Evolutionary conservation across 2,329 filamentous ascomycete genomes (phyloP).

Genomic region (Alternaria gaisen): DNA sequence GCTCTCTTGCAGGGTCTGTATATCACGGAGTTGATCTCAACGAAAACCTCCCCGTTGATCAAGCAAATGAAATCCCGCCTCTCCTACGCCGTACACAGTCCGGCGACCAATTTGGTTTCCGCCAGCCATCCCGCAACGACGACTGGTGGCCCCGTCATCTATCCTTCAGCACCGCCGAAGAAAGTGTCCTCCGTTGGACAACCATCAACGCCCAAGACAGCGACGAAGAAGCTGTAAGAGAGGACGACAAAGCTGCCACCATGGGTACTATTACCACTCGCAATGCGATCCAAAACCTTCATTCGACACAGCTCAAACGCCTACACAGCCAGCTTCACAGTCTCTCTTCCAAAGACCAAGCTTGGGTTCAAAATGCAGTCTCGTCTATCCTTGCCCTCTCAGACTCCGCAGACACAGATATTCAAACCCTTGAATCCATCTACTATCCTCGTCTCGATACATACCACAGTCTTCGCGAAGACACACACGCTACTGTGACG

Average conservation of each 20-base stretch:
- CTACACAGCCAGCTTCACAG: constrained; percentile 69
- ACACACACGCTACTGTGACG: constrained; percentile 72
- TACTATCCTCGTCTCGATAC: constrained; percentile 76
- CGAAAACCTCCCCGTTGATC: constrained; percentile 50
- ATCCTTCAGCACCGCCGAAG: constrained; percentile 78
- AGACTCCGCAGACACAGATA: constrained; percentile 63
- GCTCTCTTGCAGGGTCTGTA: constrained; percentile 67
- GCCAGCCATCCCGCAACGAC: constrained; percentile 58
- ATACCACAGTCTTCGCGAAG: constrained; percentile 72
- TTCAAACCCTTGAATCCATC: constrained; percentile 71
- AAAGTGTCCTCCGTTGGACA: constrained; percentile 73
- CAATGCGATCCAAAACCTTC: constrained; percentile 36
- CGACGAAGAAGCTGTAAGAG: constrained; percentile 29
- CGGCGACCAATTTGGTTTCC: constrained; percentile 49
- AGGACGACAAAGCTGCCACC: not conserved
- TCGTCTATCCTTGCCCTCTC: constrained; percentile 67
- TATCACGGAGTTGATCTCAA: constrained; percentile 67
- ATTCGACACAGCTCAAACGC: constrained; percentile 53
- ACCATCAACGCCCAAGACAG: constrained; percentile 28
- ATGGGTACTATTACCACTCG: constrained; percentile 29
- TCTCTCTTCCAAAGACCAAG: constrained; percentile 63
- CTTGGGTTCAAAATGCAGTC: constrained; percentile 70
- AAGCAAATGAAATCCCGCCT: constrained; percentile 59
- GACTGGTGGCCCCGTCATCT: constrained; percentile 74
- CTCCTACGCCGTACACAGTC: constrained; percentile 71